Base-by-base conservation (phyloP, 192 early-diverging fungal genomes). In the Haplosporangium gracile region DNA sequence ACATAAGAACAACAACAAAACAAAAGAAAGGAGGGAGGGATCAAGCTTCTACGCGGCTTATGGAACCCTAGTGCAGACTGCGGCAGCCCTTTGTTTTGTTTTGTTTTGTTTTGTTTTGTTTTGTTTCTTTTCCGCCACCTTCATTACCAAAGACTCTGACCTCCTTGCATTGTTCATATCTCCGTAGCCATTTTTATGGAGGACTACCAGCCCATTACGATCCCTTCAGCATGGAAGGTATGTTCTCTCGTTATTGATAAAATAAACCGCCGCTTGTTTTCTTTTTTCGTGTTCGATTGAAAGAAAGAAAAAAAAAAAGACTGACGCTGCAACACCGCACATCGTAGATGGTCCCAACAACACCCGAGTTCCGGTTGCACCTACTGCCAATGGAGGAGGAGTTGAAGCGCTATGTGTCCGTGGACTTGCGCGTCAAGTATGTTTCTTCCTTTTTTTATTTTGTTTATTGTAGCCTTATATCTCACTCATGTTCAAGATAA, bases 111-210 rank as follows among this genome's bases (percentile, higher is more conserved):
- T n/a, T 70, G 2, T 38, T 43, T 26, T 73, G 43, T 24, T 47
- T 49, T 73, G 24, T 15, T 73, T 73, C 11, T 18, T 51, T 6
- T 32, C 74, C 11, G 10, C 10, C 10, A 10, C 4, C 9, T 65
- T 65, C 60, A 11, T 65, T 9, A 29, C 60, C 29, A 32, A 29
- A 2, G 2, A 10, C 29, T 32, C 29, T 65, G 26, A 32, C 60
- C 60, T 55, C 40, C 5, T 73, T 53, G 22, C 72, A 22, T 22
- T 18, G 49, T 51, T 51, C 49, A 51, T 51, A 51, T 51, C 18
- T 51, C 16, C 29, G 47, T 83, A 89, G 92, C 92, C n/a, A 93
- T 93, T 42, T 93, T 88, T 76, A 93, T 93, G 92, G 92, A 92
- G 38, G 92, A 93, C 68, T 93, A 90, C 74, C 79, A 88, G 51